phyloP scores from a whole-genome alignment of 2,329 filamentous ascomycete genomes.

The Monosporascus cannonballus region DNA sequence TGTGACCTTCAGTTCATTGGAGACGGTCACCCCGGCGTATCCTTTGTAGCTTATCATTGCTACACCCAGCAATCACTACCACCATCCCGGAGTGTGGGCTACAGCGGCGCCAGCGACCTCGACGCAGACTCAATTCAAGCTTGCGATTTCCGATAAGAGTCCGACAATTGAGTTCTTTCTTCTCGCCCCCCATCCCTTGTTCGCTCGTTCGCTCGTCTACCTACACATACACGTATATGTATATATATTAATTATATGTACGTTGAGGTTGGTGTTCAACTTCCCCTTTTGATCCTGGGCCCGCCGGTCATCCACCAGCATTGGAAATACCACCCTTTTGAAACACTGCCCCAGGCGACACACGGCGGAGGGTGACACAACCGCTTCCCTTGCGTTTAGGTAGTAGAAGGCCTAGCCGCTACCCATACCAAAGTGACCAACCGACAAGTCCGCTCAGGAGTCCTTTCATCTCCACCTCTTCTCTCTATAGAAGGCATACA shows the following conservation, averaged over 20 bases:
- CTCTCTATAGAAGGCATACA: neutral
- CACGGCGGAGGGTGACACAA: constrained; percentile 3
- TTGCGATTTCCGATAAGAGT: neutral
- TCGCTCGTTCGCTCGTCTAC: too few relatives aligned
- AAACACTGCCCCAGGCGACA: constrained; percentile 10
- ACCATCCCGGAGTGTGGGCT: neutral
- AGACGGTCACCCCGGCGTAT: neutral
- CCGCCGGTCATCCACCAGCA: constrained; percentile 2
- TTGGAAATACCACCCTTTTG: constrained; percentile 16
- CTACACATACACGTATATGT: too few relatives aligned
- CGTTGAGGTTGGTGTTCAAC: too few relatives aligned
- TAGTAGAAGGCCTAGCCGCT: constrained; percentile 3
- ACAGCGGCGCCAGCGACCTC: neutral
- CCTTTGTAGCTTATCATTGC: neutral
- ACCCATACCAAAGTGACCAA: constrained; percentile 3
- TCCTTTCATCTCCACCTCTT: neutral
- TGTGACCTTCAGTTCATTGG: neutral
- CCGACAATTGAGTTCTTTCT: neutral
- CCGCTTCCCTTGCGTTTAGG: constrained; percentile 1
- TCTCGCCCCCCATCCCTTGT: neutral
- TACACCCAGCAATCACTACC: neutral
- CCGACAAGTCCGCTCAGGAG: neutral
- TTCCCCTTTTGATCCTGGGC: too few relatives aligned
- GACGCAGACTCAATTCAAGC: neutral
- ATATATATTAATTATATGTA: too few relatives aligned